Evolutionary conservation across 192 early-diverging fungal species (phyloP).

Genomic region (Backusella macrospora): DNA sequence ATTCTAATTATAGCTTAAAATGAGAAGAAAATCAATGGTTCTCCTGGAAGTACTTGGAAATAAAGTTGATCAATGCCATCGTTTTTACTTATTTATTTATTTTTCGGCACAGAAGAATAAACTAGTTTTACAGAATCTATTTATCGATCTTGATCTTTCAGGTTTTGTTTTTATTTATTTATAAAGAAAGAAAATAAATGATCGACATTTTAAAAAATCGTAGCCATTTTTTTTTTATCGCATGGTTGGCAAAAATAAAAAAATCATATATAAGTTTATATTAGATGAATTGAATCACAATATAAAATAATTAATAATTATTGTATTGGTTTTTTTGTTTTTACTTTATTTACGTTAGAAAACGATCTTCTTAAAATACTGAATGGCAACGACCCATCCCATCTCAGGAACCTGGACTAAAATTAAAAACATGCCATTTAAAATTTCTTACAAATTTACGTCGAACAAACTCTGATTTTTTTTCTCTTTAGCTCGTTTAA

Average conservation of each 20-base stretch:
- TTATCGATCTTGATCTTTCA: neutral
- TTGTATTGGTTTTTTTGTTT: too few species aligned
- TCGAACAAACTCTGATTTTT: neutral
- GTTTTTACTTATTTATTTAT: neutral
- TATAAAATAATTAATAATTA: too few species aligned
- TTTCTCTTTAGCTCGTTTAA: neutral
- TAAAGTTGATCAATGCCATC: neutral
- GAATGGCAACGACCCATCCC: neutral
- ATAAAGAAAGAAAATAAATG: neutral
- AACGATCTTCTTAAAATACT: too few species aligned
- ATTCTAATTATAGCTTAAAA: slow-evolving; percentile 6
- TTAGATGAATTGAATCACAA: too few species aligned
- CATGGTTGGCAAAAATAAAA: too few species aligned
- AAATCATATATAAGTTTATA: too few species aligned
- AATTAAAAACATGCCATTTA: neutral
- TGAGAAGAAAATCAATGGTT: neutral
- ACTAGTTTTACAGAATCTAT: too few species aligned
- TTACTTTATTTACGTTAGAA: too few species aligned
- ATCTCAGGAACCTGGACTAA: neutral
- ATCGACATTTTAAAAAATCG: slow-evolving; percentile 1
- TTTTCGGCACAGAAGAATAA: too few species aligned
- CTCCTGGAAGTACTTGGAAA: neutral
- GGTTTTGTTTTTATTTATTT: neutral
- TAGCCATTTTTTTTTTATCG: too few species aligned
- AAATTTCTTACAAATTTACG: neutral